Conservation (phyloP, 1,284 basidiomycete species). For the Sporisorium exsertum region DNA sequence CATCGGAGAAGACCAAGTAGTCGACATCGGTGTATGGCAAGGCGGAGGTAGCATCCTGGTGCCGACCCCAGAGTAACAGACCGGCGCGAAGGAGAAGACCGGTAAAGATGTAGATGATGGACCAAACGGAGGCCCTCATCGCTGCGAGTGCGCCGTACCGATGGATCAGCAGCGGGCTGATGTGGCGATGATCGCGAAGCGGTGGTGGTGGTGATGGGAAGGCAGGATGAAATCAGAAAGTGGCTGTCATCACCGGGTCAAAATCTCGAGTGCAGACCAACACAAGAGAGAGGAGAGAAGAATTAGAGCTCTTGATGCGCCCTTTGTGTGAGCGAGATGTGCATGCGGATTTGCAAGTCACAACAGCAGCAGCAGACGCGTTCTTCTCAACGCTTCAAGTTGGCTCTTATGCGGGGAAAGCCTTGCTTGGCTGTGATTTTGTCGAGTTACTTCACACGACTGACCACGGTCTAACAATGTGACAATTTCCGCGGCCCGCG, state of each 20-base stretch:
- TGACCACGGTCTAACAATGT: not conserved
- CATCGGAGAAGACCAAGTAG: slow-evolving; percentile 94
- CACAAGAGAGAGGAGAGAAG: not conserved
- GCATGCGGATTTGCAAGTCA: slow-evolving; percentile 1
- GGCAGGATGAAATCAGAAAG: too few species aligned
- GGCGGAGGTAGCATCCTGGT: slow-evolving; percentile 83
- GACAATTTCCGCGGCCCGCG: slow-evolving; percentile 2
- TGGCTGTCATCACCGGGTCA: too few species aligned
- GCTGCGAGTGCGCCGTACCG: not conserved
- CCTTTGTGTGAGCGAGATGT: too few species aligned
- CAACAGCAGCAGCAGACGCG: not conserved
- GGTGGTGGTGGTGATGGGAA: not conserved
- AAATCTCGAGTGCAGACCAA: not conserved
- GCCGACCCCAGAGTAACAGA: slow-evolving; percentile 85
- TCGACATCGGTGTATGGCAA: slow-evolving; percentile 98
- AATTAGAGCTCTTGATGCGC: not conserved
- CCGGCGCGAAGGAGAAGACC: slow-evolving; percentile 77
- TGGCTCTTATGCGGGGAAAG: slow-evolving; percentile 1
- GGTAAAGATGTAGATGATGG: slow-evolving; percentile 58
- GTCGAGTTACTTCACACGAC: not conserved
- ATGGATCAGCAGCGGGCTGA: not conserved
- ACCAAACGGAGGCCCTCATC: slow-evolving; percentile 37
- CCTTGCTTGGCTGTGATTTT: not conserved
- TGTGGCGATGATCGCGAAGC: not conserved
- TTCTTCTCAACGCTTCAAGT: slow-evolving; percentile 2